phyloP scores from a whole-genome alignment of 495 filamentous ascomycete genomes.

The Penicillium cataractarum region DNA sequence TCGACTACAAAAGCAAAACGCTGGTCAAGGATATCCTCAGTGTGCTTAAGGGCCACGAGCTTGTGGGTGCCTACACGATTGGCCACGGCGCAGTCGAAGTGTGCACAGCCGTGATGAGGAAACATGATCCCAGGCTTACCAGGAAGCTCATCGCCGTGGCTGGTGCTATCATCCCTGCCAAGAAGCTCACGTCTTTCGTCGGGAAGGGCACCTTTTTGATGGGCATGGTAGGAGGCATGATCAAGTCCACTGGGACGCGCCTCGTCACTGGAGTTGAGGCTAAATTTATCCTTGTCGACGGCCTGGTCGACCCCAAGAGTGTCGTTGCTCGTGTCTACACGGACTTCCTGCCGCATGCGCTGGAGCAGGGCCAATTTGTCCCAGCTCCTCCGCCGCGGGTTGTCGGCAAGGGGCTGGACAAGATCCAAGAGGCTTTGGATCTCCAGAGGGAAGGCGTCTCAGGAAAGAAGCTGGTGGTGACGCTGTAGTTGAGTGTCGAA shows the following conservation, averaged over 20 bases:
- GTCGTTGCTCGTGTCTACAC: constrained; percentile 31
- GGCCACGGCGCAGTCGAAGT: constrained; percentile 1
- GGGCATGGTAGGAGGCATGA: constrained; percentile 9
- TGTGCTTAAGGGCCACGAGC: not conserved
- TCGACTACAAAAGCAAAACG: constrained; percentile 57
- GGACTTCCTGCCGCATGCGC: constrained; percentile 44
- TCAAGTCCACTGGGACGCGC: not conserved
- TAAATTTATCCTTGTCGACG: constrained; percentile 5
- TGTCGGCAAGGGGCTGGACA: constrained; percentile 46
- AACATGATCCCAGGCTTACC: not conserved
- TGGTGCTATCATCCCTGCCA: not conserved
- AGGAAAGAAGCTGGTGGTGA: constrained; percentile 49
- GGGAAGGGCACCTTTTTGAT: constrained; percentile 4
- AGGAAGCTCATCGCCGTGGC: constrained; percentile 13
- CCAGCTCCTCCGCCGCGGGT: constrained; percentile 38
- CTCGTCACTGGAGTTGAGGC: constrained; percentile 3
- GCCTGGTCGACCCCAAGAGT: not conserved
- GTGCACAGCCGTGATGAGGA: constrained; percentile 7
- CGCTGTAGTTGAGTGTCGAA: constrained; percentile 1
- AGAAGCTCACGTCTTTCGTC: not conserved
- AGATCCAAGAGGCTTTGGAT: constrained; percentile 44
- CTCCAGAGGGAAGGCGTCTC: constrained; percentile 37
- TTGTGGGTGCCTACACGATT: constrained; percentile 12
- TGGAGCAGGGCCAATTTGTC: constrained; percentile 25
- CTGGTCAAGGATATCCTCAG: constrained; percentile 31